These are phyloP conservation scores for Podaxis sp. DNA, from an alignment of 768 basidiomycete genomes.

Conservation along the genomic window DNA sequence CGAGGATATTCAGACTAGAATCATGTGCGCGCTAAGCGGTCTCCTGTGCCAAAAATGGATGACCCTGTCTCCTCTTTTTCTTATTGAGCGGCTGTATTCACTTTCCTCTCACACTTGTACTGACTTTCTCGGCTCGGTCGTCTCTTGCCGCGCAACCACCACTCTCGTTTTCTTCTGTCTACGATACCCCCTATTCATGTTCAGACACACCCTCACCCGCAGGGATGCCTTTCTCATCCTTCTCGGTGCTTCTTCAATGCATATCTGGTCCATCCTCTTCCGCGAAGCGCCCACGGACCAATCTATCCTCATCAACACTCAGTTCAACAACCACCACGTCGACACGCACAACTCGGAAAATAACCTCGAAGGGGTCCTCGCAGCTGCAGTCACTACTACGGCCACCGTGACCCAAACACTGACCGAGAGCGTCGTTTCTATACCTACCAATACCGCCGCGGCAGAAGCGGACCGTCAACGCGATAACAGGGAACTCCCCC, in stretches of 20 bases:
- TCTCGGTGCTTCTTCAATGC: conserved; percentile 55
- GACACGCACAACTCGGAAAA: neutral
- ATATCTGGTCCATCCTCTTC: conserved; percentile 46
- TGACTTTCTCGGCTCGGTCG: too few relatives aligned
- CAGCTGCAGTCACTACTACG: conserved; percentile 6
- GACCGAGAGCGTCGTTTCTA: conserved; percentile 2
- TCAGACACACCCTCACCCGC: conserved; percentile 43
- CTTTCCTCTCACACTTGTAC: too few relatives aligned
- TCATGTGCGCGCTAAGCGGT: too few relatives aligned
- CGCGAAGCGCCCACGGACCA: conserved; percentile 21
- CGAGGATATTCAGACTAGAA: too few relatives aligned
- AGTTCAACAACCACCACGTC: conserved; percentile 16
- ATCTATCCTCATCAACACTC: conserved; percentile 31
- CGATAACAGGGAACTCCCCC: conserved; percentile 35
- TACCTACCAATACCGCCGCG: neutral
- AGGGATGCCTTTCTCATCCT: conserved; percentile 61
- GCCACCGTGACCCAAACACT: conserved; percentile 3
- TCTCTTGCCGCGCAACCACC: neutral
- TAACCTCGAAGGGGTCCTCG: conserved; percentile 4
- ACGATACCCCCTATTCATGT: conserved; percentile 16
- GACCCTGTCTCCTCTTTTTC: too few relatives aligned
- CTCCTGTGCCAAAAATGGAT: too few relatives aligned
- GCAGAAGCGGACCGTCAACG: conserved; percentile 15
- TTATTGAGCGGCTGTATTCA: too few relatives aligned
- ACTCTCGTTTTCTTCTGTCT: neutral